Base-by-base conservation (phyloP, 805 yeast species). In the Ogataea neopini region DNA sequence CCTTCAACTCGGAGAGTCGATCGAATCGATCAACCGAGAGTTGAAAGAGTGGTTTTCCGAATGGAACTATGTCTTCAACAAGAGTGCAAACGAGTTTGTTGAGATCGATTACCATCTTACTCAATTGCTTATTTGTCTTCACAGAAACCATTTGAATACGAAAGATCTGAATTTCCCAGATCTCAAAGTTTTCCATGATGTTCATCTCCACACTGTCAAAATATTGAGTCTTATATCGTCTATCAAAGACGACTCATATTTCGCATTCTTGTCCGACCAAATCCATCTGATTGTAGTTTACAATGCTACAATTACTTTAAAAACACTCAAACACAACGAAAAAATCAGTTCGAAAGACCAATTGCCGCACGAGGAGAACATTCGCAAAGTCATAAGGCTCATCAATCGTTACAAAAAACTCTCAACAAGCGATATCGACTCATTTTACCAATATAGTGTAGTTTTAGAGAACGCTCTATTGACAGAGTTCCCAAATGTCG, bases 1-100 rank as follows among this genome's bases (percentile, higher is more conserved):
- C 61, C 67, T 83, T 17, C 84, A 82, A 48, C 61, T 64, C 11
- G 51, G 51, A n/a, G 57, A 52, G 18, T 43, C 41, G 13, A 36
- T 50, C 8, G 52, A 49, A 0, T 17, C 40, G 4, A 49, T 56
- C 22, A 37, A 53, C 11, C 6, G 68, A 3, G 86, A 81, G 47
- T 63, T 84, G n/a, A 67, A 65, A 22, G 58, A 61, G 4, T 87
- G 94, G 94, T 70, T 75, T 47, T 78, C 76, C 2, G 83, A 81
- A 59, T 86, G 92, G 92, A 79, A 75, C 37, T 79, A 80, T 55
- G 64, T 86, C 20, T 80, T 85, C 61, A 76, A 77, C 42, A 90
- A 85, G 62, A 86, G 89, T 1, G 79, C 84, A 1, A 72, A 83
- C 42, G 91, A 87, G 59, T 86, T 86, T 64, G 84, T 85, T 3